Evolutionary conservation across 345 rosid species (phyloP), one percentile per base, ranked within the genome.

Genomic region (Eucalyptus lansdowneana): DNA sequence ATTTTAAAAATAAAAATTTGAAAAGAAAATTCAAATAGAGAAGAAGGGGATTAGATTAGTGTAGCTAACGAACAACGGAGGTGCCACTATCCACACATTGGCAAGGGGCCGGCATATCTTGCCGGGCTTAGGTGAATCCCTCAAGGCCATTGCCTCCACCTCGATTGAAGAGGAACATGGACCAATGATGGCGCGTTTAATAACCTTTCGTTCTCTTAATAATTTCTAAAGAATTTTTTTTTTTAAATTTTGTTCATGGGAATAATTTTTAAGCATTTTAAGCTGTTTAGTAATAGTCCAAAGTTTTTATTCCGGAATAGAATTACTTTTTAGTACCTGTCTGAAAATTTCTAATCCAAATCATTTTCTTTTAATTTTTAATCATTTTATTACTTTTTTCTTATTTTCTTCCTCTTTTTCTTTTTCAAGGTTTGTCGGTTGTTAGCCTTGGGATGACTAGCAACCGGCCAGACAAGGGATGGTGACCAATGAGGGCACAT

Each of bases 201-300:
- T 7, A 16, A 51, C 9, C 0, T 6, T 51, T 51, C 0, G 9
- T 51, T 17, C 0, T 50, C 0, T 0, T 1, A 50, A 50, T 3
- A 50, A 50, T 50, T 50, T 50, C 0, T 6, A 0, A 5, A 50
- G 3, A 15, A 50, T 1, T 50, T 50, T 0, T 51, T 51, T 1
- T 50, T 51, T 50, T 50, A 1, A 5, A 51, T 51, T 51, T 51
- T 51, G 4, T 51, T 51, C 0, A 0, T 0, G 2, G 19, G 19
- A 50, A 15, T 0, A 51, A 51, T 3, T 51, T 51, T 51, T 51
- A 51, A 51, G 9, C 22, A 51, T 51, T 51, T 51, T 51, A 51
- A 51, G 22, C 0, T 2, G 0, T 51, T 51, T 51, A 14, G 4
- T 51, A 51, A 51, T 0, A 0, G 0, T 50, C 8, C 4, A 51